Percentiles rank a stretch among this genome's conserved stretches.
Evolutionary conservation across 2,329 filamentous ascomycete genomes (phyloP).

Genomic region (Pseudophaeomoniella oleicola): DNA sequence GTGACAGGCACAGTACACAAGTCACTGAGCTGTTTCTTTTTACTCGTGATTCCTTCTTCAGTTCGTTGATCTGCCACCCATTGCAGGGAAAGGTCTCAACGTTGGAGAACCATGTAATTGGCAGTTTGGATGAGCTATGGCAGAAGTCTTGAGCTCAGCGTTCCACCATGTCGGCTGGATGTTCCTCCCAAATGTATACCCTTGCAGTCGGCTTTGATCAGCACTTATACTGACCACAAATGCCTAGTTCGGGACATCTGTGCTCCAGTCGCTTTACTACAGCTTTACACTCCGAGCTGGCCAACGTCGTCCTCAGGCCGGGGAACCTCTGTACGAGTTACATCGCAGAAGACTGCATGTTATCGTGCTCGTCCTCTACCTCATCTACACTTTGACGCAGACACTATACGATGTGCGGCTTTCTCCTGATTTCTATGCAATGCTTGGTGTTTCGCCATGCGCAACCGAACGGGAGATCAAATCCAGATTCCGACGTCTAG

Average conservation of each 20-base stretch:
- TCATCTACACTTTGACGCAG: conserved; percentile 85
- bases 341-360: conserved; percentile 77
- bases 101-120: too few relatives aligned
- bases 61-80: too few relatives aligned
- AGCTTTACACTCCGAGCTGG: conserved; percentile 78
- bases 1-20: too few relatives aligned
- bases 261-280: conserved; percentile 72
- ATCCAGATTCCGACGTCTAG: conserved; percentile 66
- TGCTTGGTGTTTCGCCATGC: conserved; percentile 54
- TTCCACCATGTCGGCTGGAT: conserved; percentile 47
- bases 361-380: conserved; percentile 67
- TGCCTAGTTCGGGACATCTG: conserved; percentile 61
- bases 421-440: conserved; percentile 62
- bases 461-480: conserved; percentile 67
- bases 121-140: too few relatives aligned
- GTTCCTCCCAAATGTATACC: conserved; percentile 45
- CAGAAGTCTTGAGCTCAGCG: conserved; percentile 18
- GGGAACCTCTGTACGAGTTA: conserved; percentile 50
- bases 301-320: conserved; percentile 58
- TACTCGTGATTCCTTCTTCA: too few relatives aligned
- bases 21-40: too few relatives aligned
- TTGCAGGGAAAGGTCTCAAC: too few relatives aligned
- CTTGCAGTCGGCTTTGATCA: too few relatives aligned
- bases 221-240: conserved; percentile 2
- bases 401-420: conserved; percentile 66